Evolutionary conservation across 225 moss, liverwort and hornwort genomes (phyloP), one percentile per base, ranked within the genome.

Genomic region (Sphagnum tenellum): DNA sequence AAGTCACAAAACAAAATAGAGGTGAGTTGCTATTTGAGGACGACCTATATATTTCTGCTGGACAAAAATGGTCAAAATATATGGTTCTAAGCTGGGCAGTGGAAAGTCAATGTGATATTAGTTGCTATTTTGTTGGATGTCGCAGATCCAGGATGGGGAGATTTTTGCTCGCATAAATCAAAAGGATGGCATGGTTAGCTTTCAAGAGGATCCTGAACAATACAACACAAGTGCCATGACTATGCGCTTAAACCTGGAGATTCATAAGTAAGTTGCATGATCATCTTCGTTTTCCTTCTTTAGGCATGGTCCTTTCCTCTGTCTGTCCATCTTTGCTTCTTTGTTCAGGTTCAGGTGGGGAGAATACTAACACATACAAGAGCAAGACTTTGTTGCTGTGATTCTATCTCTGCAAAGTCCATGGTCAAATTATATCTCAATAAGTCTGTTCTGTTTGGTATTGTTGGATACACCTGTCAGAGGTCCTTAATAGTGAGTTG

Each of bases 181-280:
- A 73, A 98, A 90, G 66, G 98, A 98, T 69, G 90, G 93, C 65
- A 98, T 98, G 98, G 98, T 93, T 63, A 98, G 98, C 89, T 98
- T 98, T 53, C 87, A 89, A 74, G 98, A 98, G 71, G 93, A 98
- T 78, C 98, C 98, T 8, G 98, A 98, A 75, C 93, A 98, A 75
- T 98, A 98, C 76, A 98, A 98, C 66, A 90, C 98, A 57, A 77
- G 93, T 71, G 86, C 75, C 64, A 98, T 98, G 98, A 92, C 98
- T 8, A 81, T 90, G 62, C 82, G 74, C 56, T 89, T 98, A 46
- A 93, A 98, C 75, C 77, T 75, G 62, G 93, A 98, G 72, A 98
- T 98, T 72, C 90, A 93, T 63, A 85, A 98, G 92, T 96, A 81
- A 64, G 85, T 75, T 48, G 9, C 53, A 55, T n/a, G 47, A 55